These are phyloP conservation scores for Aspergillus terreus DNA, from an alignment of 2,329 filamentous ascomycete genomes.

Conservation along the genomic window DNA sequence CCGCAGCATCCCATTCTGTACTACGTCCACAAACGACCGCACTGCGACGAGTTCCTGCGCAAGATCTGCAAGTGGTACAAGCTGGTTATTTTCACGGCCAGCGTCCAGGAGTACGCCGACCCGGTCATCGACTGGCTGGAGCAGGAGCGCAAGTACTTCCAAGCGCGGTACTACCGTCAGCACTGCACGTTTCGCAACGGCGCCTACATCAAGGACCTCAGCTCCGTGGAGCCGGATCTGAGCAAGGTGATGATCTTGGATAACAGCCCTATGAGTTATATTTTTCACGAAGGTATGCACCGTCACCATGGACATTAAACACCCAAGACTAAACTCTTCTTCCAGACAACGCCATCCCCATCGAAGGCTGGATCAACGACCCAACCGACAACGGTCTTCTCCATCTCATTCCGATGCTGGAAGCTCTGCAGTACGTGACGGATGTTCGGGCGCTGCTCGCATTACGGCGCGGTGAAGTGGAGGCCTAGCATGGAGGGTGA, in stretches of 20 bases:
- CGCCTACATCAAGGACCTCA: slow-evolving; percentile 96
- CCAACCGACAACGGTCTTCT: slow-evolving; percentile 94
- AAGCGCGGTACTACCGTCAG: slow-evolving; percentile 88
- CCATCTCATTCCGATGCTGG: slow-evolving; percentile 85
- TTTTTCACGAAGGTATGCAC: slow-evolving; percentile 88
- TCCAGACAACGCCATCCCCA: slow-evolving; percentile 94
- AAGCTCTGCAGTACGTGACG: slow-evolving; percentile 93
- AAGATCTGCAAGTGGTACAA: slow-evolving; percentile 98
- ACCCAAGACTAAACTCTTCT: slow-evolving; percentile 3
- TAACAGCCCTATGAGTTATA: slow-evolving; percentile 96
- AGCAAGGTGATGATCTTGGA: slow-evolving; percentile 99
- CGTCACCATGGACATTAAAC: neutral
- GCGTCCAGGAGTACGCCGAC: slow-evolving; percentile 97
- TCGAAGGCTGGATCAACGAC: slow-evolving; percentile 99
- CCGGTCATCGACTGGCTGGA: slow-evolving; percentile 99
- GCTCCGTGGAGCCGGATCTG: slow-evolving; percentile 90
- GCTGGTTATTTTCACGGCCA: slow-evolving; percentile 91
- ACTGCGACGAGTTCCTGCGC: slow-evolving; percentile 93
- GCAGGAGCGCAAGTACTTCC: slow-evolving; percentile 93
- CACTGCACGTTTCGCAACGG: slow-evolving; percentile 95
- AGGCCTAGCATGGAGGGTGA: slow-evolving; percentile 23
- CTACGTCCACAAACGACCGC: slow-evolving; percentile 96
- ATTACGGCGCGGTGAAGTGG: slow-evolving; percentile 73
- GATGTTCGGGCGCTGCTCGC: slow-evolving; percentile 90
- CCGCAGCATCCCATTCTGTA: slow-evolving; percentile 96